Evolutionary conservation across 805 yeast species (phyloP).

Genomic region (Zygotorulaspora danielsina): DNA sequence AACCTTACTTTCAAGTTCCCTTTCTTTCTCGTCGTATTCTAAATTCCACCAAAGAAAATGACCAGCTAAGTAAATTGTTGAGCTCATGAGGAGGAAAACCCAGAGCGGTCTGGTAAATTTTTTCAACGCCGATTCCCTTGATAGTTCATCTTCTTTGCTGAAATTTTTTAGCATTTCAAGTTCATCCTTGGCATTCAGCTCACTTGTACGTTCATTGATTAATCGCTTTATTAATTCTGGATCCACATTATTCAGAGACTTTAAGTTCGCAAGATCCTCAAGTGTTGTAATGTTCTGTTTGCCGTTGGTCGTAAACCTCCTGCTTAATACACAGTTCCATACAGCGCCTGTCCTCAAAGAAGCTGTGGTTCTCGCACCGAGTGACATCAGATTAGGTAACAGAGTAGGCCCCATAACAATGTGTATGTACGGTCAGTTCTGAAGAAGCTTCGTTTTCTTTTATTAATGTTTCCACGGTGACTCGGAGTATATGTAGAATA

Average conservation of each 20-base stretch:
- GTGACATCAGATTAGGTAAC: background rate
- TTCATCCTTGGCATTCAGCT: constrained; percentile 30
- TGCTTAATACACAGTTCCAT: background rate
- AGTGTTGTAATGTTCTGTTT: constrained; percentile 21
- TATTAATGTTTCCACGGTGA: too few species aligned
- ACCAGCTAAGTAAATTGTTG: constrained; percentile 27
- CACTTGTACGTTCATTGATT: constrained; percentile 31
- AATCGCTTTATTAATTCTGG: constrained; percentile 32
- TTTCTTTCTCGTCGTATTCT: constrained; percentile 29
- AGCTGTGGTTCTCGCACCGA: background rate
- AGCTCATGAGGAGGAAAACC: constrained; percentile 33
- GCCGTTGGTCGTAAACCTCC: background rate
- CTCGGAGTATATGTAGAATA: too few species aligned
- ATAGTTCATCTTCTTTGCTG: constrained; percentile 18
- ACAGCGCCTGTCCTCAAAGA: background rate
- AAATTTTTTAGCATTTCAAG: constrained; percentile 26
- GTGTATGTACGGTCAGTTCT: too few species aligned
- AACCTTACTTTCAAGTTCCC: constrained; percentile 19
- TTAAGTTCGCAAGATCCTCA: constrained; percentile 33
- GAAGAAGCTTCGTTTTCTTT: too few species aligned
- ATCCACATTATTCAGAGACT: constrained; percentile 32
- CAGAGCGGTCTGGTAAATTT: constrained; percentile 31
- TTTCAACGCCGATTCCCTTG: constrained; percentile 19
- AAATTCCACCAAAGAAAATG: constrained; percentile 33
- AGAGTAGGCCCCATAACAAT: too few species aligned